Base-by-base conservation (phyloP, 192 early-diverging fungal species). In the Phycomyces blakesleeanus region DNA sequence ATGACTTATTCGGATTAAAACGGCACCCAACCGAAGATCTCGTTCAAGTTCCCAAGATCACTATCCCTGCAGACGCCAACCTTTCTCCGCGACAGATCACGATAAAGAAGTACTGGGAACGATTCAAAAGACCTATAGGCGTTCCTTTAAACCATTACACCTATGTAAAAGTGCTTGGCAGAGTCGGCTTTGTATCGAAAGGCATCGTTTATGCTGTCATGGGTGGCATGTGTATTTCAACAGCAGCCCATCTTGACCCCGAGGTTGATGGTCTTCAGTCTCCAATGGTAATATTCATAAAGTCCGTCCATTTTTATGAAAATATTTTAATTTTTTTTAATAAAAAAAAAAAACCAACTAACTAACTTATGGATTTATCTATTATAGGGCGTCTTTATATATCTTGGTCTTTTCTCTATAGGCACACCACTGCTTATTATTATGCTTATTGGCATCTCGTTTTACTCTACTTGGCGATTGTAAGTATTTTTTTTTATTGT, bases 151-250 rank as follows among this genome's bases (percentile, higher is more conserved):
- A 59, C 37, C 73, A 74, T 51, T 40, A 39, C 8, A 0, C 1
- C 22, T 34, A 55, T 26, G 75, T 76, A 1, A 63, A 55, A 39
- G 57, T 44, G 38, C 49, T 82, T 16, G 80, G 80, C 0, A 67
- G 72, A 47, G 53, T 82, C 12, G 80, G 80, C 7, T 82, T 82
- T 65, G 67, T 67, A 9, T 72, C 77, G n/a, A 82, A 82, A 68
- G 80, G 80, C 12, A 55, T 77, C 15, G 79, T 81, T 6, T 81
- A 81, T 53, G 72, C 70, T 7, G 55, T 81, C 55, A 69, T 81
- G 61, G 79, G 79, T 42, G 79, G 79, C 1, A 50, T 81, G 59
- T 65, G 63, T 22, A 65, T 65, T 49, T 29, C 63, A 11, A 65
- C 63, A 10, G 63, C 63, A 29, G 51, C 53, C 24, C 41, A 65